Base-by-base conservation (phyloP, 495 filamentous ascomycete genomes). In the Melanomma pulvis-pyrius region DNA sequence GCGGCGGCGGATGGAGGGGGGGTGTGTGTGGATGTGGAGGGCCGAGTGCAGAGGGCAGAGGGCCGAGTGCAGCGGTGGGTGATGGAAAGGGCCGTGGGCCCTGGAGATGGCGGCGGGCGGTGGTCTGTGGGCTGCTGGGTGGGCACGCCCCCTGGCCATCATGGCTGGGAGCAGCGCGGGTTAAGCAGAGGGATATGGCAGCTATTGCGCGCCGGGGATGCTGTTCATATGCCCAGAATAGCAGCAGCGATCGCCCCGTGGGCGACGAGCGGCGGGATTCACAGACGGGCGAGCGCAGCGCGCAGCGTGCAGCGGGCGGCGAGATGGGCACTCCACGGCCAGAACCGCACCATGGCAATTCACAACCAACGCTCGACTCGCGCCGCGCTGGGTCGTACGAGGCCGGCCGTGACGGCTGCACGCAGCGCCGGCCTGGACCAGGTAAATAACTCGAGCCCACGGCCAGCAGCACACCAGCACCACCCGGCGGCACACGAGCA, bases 221-320 rank as follows among this genome's bases (percentile, higher is more conserved):
- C n/a, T n/a, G n/a, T n/a, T n/a, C n/a, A n/a, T n/a, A n/a, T 25
- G 51, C 60, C 60, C 30, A 55, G 60, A 63, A 63, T 63, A 63
- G 60, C 50, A 63, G 49, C 60, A 11, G n/a, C n/a, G n/a, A n/a
- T n/a, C n/a, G n/a, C n/a, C n/a, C n/a, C n/a, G n/a, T n/a, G n/a
- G n/a, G n/a, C n/a, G n/a, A n/a, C 17, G 26, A 56, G 3, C n/a
- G 19, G 15, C 50, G 50, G 50, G 24, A 53, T 15, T 53, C 9
- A 7, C n/a, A 12, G 50, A 24, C 8, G 50, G 19, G 29, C 24
- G 15, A n/a, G 15, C 17, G 24, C 19, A 9, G 24, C n/a, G n/a
- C n/a, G n/a, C n/a, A n/a, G n/a, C n/a, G n/a, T n/a, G n/a, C n/a
- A n/a, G n/a, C n/a, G n/a, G n/a, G n/a, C n/a, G n/a, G n/a, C n/a